Percentiles rank a stretch among this genome's conserved stretches.
phyloP scores from a whole-genome alignment of 1,284 basidiomycete species.

The Golubevia sp. region DNA sequence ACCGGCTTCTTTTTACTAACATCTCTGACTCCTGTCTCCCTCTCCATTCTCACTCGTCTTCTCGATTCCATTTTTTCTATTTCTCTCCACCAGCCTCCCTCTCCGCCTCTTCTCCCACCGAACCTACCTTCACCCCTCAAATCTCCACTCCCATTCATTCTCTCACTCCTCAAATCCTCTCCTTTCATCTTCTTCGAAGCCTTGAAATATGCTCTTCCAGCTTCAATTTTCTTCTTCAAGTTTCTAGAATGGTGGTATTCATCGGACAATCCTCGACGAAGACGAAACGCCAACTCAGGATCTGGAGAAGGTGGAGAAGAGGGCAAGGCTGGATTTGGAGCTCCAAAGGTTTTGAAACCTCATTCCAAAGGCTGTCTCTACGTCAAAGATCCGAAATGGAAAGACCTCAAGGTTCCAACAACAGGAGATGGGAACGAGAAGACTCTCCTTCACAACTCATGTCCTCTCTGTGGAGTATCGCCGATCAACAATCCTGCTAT shows the following conservation, averaged over 20 bases:
- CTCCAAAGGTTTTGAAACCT: slow-evolving; percentile 75
- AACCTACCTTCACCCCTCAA: slow-evolving; percentile 27
- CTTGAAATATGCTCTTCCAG: slow-evolving; percentile 80
- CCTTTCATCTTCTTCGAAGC: slow-evolving; percentile 46
- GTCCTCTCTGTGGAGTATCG: slow-evolving; percentile 76
- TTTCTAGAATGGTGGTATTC: slow-evolving; percentile 99
- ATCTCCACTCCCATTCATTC: slow-evolving; percentile 23
- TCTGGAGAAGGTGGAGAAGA: slow-evolving; percentile 42
- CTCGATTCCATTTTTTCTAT: slow-evolving; percentile 1
- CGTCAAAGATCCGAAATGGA: slow-evolving; percentile 2
- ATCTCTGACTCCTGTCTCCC: slow-evolving; percentile 14
- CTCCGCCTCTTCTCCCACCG: slow-evolving; percentile 17
- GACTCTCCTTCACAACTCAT: slow-evolving; percentile 71
- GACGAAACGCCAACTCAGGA: slow-evolving; percentile 63
- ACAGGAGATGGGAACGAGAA: slow-evolving; percentile 64
- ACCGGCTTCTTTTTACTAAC: no score
- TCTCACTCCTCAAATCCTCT: slow-evolving; percentile 15
- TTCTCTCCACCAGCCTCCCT: background rate
- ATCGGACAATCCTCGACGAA: slow-evolving; percentile 74
- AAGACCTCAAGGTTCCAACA: slow-evolving; percentile 35
- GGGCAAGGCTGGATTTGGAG: slow-evolving; percentile 14
- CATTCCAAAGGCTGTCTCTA: slow-evolving; percentile 69
- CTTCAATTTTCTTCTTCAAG: slow-evolving; percentile 93
- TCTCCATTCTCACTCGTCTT: slow-evolving; percentile 21
- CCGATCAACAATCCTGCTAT: slow-evolving; percentile 85